Base-by-base conservation (phyloP, 2,329 filamentous ascomycete genomes). In the Trichoderma koningii region DNA sequence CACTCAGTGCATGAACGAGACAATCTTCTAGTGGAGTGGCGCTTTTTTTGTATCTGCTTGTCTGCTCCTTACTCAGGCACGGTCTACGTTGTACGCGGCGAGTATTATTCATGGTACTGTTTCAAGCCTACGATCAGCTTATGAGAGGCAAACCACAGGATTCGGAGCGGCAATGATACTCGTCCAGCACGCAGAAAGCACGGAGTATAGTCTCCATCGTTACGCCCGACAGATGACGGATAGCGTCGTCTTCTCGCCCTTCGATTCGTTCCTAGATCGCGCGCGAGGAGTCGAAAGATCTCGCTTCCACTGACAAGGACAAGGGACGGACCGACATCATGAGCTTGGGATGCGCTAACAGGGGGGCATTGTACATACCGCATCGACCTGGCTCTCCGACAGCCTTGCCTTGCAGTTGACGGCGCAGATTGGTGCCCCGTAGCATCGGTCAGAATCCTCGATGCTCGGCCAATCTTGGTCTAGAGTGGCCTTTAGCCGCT, bases 221-320 rank as follows among this genome's bases (percentile, higher is more conserved):
- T 19, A 23, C 23, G 26, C 9, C n/a, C 26, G 59, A 62, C 14
- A 53, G 23, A 44, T 52, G 47, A 23, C 38, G 19, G 48, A 55
- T 47, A 3, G 34, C 12, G 34, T 62, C 48, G 10, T 53, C 26
- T 53, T 53, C 28, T 45, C 50, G 52, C 14, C 17, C 41, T 50
- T 61, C 48, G 52, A 61, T 61, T 65, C 50, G 63, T 65, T 60
- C 63, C 56, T 65, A 55, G 63, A 65, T 65, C 63, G 50, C 63
- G 48, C 44, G 42, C 26, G 56, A 65, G 56, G 50, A 55, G 50
- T 55, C 34, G 63, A 60, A 60, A 65, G 63, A 65, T 65, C 63
- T 65, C 55, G 63, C 48, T 65, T 63, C 51, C 12, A 30, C 45
- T 51, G 63, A 61, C 63, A 60, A 65, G 63, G 63, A 61, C 63